Evolutionary conservation across 2,329 filamentous ascomycete genomes (phyloP).

Genomic region (Colletotrichum viniferum): DNA sequence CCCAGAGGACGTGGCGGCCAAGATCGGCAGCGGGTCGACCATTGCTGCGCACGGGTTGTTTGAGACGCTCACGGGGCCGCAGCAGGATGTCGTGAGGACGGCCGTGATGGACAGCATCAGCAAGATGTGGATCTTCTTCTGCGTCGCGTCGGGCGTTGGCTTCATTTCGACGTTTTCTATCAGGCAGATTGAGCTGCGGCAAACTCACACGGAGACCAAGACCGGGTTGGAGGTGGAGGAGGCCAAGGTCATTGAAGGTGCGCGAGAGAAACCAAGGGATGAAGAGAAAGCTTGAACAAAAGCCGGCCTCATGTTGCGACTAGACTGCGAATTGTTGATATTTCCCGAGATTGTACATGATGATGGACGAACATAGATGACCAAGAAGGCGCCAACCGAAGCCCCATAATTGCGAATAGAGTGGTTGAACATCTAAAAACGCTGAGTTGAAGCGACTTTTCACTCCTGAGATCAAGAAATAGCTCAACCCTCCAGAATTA

Average conservation of each 20-base stretch:
- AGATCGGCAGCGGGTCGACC: constrained; percentile 61
- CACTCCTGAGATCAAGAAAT: neutral
- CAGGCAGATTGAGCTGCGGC: constrained; percentile 53
- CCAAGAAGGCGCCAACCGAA: neutral
- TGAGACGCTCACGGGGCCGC: constrained; percentile 48
- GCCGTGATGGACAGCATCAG: constrained; percentile 56
- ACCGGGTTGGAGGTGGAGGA: constrained; percentile 29
- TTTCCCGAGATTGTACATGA: neutral
- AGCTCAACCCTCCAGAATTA: neutral
- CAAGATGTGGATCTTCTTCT: constrained; percentile 63
- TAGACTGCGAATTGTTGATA: neutral
- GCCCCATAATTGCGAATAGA: neutral
- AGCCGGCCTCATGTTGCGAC: neutral
- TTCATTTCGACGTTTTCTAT: constrained; percentile 54
- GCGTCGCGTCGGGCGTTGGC: constrained; percentile 50
- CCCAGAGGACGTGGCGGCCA: constrained; percentile 49
- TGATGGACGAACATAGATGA: neutral
- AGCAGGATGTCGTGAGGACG: constrained; percentile 44
- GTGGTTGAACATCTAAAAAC: neutral
- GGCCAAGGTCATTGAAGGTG: neutral
- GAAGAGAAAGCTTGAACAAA: neutral
- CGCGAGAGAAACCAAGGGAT: neutral
- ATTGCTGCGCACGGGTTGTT: constrained; percentile 66
- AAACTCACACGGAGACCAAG: constrained; percentile 60
- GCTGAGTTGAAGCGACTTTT: neutral